Evolutionary conservation across 139 green algal species (phyloP).

Genomic region (Chlamydomonas sp.): DNA sequence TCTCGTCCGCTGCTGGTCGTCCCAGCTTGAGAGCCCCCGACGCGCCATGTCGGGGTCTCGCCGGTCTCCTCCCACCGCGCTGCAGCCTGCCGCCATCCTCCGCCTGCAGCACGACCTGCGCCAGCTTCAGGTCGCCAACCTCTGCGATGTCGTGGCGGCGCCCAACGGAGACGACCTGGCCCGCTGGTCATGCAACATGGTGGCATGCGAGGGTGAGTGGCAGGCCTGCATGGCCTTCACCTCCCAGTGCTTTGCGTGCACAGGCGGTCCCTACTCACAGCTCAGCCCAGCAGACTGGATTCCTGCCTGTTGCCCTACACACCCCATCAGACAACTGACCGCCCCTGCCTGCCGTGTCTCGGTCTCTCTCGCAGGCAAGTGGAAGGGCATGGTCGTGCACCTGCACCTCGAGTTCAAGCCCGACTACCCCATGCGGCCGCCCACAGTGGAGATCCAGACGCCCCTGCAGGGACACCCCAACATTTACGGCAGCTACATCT

Average conservation of each 20-base stretch:
- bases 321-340: too few relatives aligned
- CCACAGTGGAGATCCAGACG: constrained; percentile 6
- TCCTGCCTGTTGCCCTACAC: too few relatives aligned
- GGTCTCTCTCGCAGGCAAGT: background rate
- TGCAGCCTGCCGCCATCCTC: constrained; percentile 8
- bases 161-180: background rate
- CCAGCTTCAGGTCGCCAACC: background rate
- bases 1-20: too few relatives aligned
- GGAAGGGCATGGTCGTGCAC: constrained; percentile 9
- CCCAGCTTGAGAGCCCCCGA: too few relatives aligned
- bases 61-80: too few relatives aligned
- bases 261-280: too few relatives aligned
- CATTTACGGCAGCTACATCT: constrained; percentile 23
- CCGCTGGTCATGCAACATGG: constrained; percentile 6
- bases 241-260: too few relatives aligned
- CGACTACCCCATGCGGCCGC: constrained; percentile 14
- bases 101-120: constrained; percentile 1
- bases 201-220: background rate
- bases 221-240: background rate
- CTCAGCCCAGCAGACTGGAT: too few relatives aligned
- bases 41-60: too few relatives aligned
- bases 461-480: constrained; percentile 13
- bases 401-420: constrained; percentile 20
- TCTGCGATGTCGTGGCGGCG: background rate
- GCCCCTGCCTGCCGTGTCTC: too few relatives aligned